Evolutionary conservation across 306 rosid genomes (phyloP).

Genomic region (Lithocarpus polystachyus): DNA sequence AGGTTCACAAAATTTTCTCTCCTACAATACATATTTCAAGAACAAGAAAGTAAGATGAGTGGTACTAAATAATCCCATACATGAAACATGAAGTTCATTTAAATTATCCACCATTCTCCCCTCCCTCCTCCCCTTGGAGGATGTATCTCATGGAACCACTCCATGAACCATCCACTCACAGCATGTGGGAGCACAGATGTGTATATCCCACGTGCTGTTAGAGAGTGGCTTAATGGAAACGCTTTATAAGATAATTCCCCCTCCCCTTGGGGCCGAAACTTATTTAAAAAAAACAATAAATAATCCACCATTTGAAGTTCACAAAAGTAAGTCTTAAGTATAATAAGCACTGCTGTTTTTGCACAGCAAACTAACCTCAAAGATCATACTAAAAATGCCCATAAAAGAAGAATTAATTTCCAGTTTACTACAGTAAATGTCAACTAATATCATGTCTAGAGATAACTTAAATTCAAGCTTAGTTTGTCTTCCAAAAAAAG

Average conservation of each 20-base stretch:
- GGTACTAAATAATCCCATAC: neutral
- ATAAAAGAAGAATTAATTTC: neutral
- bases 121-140: too few species aligned
- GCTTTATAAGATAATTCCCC: too few species aligned
- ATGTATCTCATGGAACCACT: too few species aligned
- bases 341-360: neutral
- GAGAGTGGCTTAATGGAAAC: too few species aligned
- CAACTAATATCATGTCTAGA: neutral
- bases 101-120: neutral
- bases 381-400: neutral
- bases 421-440: neutral
- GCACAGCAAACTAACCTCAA: neutral
- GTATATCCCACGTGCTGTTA: too few species aligned
- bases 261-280: too few species aligned
- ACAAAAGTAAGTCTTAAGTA: neutral
- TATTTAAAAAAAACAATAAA: neutral
- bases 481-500: neutral
- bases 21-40: neutral
- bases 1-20: neutral
- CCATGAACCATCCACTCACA: too few species aligned
- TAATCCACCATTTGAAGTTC: neutral
- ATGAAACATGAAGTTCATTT: neutral
- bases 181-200: too few species aligned
- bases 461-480: neutral
- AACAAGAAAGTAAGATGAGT: neutral